Base-by-base conservation (phyloP, 2,329 filamentous ascomycete genomes). In the Dryadomyces sulphureus region DNA sequence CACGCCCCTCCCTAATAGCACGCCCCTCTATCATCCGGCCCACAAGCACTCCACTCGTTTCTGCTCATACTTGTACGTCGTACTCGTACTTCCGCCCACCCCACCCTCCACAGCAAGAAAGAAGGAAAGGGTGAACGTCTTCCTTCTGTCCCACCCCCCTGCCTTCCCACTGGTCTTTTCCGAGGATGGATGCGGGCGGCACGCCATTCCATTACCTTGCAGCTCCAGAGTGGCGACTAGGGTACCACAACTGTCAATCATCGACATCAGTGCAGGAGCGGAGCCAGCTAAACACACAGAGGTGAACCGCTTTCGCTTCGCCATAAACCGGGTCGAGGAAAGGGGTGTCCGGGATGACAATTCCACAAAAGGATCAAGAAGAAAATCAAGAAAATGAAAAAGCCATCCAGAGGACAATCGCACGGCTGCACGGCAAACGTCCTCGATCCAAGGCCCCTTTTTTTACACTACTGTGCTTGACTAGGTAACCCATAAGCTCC, bases 151-250 rank as follows among this genome's bases (percentile, higher is more conserved):
- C 45, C 34, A 34, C 38, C 34, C 32, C 45, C 21, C n/a, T 38
- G 4, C 27, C n/a, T 32, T n/a, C 30, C 38, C 30, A 17, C 30
- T 48, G 22, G 22, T 45, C 34, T 38, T 46, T 27, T 43, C 44
- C 48, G 40, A 49, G 34, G 36, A 45, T 45, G 44, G 30, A 40
- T 41, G 39, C 41, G 41, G 45, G 41, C 46, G 48, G 46, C 45
- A 49, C 48, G 48, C 48, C 48, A 49, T 46, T 41, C 36, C 45
- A 45, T 32, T 24, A 41, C 48, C 47, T 27, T 46, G 48, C 48
- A 48, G 42, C 41, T 22, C 35, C 20, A 25, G 27, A 25, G 47
- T 49, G 47, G 44, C 47, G 43, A 49, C 43, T 35, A 22, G 38
- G n/a, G 47, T 39, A 34, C 32, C 45, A 40, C 45, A 27, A 41